phyloP scores from a whole-genome alignment of 2,329 filamentous ascomycete genomes.

The Cladosporium colombiae region DNA sequence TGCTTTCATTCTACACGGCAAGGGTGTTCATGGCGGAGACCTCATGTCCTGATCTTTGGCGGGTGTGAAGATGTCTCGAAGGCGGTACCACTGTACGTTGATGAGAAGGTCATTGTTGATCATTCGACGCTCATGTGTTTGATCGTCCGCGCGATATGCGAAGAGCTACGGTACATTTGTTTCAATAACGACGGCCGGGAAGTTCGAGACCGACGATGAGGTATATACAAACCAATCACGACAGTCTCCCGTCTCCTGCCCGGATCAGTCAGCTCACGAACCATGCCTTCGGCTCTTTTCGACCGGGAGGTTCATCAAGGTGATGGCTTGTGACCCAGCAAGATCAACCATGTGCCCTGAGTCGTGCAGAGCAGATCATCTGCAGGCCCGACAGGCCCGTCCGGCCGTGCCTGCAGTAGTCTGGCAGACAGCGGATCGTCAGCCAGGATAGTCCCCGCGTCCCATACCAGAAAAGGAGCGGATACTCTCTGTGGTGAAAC shows the following conservation, averaged over 20 bases:
- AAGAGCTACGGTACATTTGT: not conserved
- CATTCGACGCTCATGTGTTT: not conserved
- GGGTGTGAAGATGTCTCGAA: not conserved
- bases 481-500: conserved; percentile 4
- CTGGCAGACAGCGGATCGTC: conserved; percentile 9
- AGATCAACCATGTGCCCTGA: conserved; percentile 6
- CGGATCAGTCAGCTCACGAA: not conserved
- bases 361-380: not conserved
- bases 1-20: not conserved
- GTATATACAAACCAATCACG: not conserved
- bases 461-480: not conserved
- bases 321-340: not conserved
- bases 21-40: too few species aligned
- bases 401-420: conserved; percentile 8
- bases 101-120: not conserved
- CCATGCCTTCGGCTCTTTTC: not conserved
- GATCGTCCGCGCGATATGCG: not conserved
- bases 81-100: not conserved
- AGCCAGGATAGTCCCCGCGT: conserved; percentile 17
- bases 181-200: not conserved
- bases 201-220: not conserved
- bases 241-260: not conserved
- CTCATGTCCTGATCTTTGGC: not conserved
- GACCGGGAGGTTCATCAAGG: not conserved
- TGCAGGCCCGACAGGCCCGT: conserved; percentile 8